Percentiles rank a stretch among this genome's conserved stretches.
Evolutionary conservation across 306 rosid species (phyloP).

Genomic region (Urtica urens): DNA sequence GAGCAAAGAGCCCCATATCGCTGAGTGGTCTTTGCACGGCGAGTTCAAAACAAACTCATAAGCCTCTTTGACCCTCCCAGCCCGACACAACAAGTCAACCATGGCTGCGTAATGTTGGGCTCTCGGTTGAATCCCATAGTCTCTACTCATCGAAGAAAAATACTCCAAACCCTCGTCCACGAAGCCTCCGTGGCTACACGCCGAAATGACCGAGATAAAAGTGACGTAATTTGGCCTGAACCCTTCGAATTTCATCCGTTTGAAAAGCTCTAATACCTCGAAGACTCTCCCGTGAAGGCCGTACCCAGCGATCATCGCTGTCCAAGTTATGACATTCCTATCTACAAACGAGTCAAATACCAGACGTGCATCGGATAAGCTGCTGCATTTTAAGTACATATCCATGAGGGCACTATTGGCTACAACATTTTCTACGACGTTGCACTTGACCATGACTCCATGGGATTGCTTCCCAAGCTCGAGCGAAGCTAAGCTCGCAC

Average conservation of each 20-base stretch:
- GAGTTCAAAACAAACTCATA: slow-evolving; percentile 41
- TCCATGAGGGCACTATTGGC: slow-evolving; percentile 61
- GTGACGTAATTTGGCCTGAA: slow-evolving; percentile 61
- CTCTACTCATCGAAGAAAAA: slow-evolving; percentile 55
- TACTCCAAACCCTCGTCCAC: slow-evolving; percentile 47
- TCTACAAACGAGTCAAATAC: slow-evolving; percentile 41
- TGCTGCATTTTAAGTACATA: slow-evolving; percentile 72
- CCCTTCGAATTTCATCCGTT: slow-evolving; percentile 51
- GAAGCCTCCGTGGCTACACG: slow-evolving; percentile 72
- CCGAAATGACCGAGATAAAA: slow-evolving; percentile 69
- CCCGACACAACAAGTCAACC: slow-evolving; percentile 61
- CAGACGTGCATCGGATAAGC: slow-evolving; percentile 36
- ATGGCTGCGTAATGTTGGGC: slow-evolving; percentile 62
- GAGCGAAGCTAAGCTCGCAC: slow-evolving; percentile 53
- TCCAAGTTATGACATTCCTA: slow-evolving; percentile 66
- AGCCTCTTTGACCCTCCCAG: slow-evolving; percentile 54
- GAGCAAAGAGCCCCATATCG: slow-evolving; percentile 63
- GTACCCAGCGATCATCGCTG: slow-evolving; percentile 59
- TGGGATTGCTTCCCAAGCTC: slow-evolving; percentile 61
- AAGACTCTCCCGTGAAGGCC: slow-evolving; percentile 56
- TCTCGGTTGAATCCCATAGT: slow-evolving; percentile 50
- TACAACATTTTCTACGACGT: slow-evolving; percentile 41
- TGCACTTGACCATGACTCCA: slow-evolving; percentile 49
- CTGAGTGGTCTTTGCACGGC: slow-evolving; percentile 56
- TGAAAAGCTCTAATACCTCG: slow-evolving; percentile 50